phyloP scores from a whole-genome alignment of 257 asterid species.

The Gentiana macrophylla region DNA sequence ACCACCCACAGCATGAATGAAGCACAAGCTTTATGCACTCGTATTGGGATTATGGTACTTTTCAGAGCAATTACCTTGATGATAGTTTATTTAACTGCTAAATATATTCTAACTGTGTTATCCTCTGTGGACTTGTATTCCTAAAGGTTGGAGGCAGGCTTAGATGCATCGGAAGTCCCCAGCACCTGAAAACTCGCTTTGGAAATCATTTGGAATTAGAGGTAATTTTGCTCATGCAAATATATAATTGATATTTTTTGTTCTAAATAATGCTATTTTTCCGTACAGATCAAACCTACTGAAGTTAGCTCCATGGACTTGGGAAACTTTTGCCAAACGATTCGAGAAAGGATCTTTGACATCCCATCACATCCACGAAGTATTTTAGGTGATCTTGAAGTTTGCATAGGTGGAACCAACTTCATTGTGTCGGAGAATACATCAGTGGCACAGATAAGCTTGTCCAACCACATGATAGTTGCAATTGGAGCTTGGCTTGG shows the following conservation, averaged over 20 bases:
- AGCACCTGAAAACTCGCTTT: slow-evolving; percentile 84
- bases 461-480: slow-evolving; percentile 57
- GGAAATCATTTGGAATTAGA: slow-evolving; percentile 97
- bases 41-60: slow-evolving; percentile 88
- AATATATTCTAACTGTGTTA: neutral
- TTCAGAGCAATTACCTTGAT: slow-evolving; percentile 1
- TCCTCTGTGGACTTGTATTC: slow-evolving; percentile 3
- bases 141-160: slow-evolving; percentile 89
- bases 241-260: neutral
- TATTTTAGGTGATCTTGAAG: slow-evolving; percentile 63
- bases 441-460: slow-evolving; percentile 63
- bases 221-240: slow-evolving; percentile 21
- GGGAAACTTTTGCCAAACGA: slow-evolving; percentile 51
- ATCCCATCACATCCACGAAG: slow-evolving; percentile 50
- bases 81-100: neutral
- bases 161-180: slow-evolving; percentile 96
- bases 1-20: slow-evolving; percentile 99
- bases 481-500: slow-evolving; percentile 78
- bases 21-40: slow-evolving; percentile 98
- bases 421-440: slow-evolving; percentile 37
- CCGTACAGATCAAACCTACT: slow-evolving; percentile 67
- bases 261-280: slow-evolving; percentile 1
- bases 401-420: slow-evolving; percentile 63
- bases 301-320: slow-evolving; percentile 69
- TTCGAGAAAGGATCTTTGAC: slow-evolving; percentile 68